Evolutionary conservation across 164 flowering plant species (phyloP).

Genomic region (Umbellularia californica): DNA sequence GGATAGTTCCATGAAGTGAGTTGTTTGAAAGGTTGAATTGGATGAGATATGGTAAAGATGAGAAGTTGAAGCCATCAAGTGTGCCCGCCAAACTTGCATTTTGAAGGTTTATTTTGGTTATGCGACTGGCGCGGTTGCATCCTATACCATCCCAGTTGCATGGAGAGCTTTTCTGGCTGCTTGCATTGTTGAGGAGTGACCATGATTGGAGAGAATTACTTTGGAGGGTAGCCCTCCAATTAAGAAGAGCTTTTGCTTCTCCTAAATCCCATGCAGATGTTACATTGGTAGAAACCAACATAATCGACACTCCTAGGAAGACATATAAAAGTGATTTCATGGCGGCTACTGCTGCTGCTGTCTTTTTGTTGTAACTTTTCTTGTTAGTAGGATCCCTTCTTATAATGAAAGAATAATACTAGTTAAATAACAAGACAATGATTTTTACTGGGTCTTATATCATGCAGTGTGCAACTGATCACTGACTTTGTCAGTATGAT

Average conservation of each 20-base stretch:
- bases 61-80: background rate
- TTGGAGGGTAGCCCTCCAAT: constrained; percentile 1
- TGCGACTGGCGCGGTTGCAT: background rate
- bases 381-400: background rate
- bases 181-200: background rate
- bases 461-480: background rate
- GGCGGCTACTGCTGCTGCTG: background rate
- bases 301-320: background rate
- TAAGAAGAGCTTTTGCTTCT: background rate
- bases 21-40: constrained; percentile 4
- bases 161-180: background rate
- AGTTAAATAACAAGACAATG: background rate
- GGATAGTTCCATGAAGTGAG: constrained; percentile 5
- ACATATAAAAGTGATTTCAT: background rate
- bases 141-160: background rate
- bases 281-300: background rate
- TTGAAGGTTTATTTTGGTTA: background rate
- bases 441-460: background rate
- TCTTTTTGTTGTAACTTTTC: background rate
- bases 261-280: background rate
- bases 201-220: background rate
- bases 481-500: background rate
- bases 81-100: background rate
- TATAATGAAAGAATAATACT: background rate
- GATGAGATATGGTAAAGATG: background rate